phyloP scores from a whole-genome alignment of 371 early-diverging fungal genomes.

The Apophysomyces sp. region DNA sequence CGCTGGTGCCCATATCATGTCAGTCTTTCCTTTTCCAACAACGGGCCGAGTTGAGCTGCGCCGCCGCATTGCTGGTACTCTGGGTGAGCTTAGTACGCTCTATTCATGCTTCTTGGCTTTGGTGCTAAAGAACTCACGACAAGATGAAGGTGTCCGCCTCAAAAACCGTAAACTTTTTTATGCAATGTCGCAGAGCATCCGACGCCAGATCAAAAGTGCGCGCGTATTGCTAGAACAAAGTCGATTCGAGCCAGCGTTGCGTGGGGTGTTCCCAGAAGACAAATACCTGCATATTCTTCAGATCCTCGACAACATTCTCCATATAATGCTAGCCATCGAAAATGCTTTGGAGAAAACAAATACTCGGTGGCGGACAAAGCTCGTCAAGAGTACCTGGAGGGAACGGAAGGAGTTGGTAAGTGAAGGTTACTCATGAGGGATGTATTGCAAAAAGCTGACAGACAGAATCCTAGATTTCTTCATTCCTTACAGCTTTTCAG shows the following conservation, averaged over 20 bases:
- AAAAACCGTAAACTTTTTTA: slow-evolving; percentile 38
- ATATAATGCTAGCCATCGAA: slow-evolving; percentile 44
- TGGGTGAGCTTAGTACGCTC: slow-evolving; percentile 35
- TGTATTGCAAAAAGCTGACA: not conserved
- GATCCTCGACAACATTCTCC: slow-evolving; percentile 39
- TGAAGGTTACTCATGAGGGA: not conserved
- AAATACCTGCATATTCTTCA: slow-evolving; percentile 41
- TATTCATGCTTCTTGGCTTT: slow-evolving; percentile 44
- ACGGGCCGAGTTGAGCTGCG: slow-evolving; percentile 47
- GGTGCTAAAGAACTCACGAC: slow-evolving; percentile 24
- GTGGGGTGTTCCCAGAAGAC: slow-evolving; percentile 44
- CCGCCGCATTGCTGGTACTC: slow-evolving; percentile 34
- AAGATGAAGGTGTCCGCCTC: slow-evolving; percentile 3
- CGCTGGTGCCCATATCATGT: slow-evolving; percentile 33
- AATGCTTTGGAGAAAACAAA: slow-evolving; percentile 30
- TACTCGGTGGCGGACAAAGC: slow-evolving; percentile 28
- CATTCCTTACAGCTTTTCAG: slow-evolving; percentile 39
- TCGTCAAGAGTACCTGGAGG: slow-evolving; percentile 39
- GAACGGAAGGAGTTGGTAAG: slow-evolving; percentile 43
- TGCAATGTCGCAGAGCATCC: slow-evolving; percentile 28
- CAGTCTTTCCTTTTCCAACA: slow-evolving; percentile 36
- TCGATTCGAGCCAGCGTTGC: slow-evolving; percentile 47
- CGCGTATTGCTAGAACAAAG: slow-evolving; percentile 46
- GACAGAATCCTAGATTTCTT: slow-evolving; percentile 28
- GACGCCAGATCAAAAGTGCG: slow-evolving; percentile 38